Conservation (phyloP, 2,329 filamentous ascomycete genomes). For the Ophiocordyceps unilateralis region DNA sequence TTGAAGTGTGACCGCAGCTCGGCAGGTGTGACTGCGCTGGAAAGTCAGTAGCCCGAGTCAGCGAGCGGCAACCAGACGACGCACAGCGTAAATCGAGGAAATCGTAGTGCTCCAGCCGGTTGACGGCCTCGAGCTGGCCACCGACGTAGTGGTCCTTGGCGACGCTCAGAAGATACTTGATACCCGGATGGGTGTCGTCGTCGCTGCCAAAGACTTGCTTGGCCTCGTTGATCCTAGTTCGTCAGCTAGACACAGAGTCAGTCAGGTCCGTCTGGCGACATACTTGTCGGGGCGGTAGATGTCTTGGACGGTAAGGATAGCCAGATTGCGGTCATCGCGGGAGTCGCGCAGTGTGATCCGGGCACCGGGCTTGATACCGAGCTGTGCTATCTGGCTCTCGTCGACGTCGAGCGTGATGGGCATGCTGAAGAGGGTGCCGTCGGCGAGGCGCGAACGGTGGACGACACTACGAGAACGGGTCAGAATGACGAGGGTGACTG, state of each 20-base stretch:
- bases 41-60: conserved; percentile 2
- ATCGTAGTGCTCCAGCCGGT: conserved; percentile 95
- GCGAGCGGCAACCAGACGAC: conserved; percentile 12
- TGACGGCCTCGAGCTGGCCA: conserved; percentile 89
- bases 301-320: conserved; percentile 89
- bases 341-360: conserved; percentile 85
- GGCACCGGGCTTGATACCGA: conserved; percentile 61
- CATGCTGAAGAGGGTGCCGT: conserved; percentile 88
- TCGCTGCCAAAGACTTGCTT: conserved; percentile 87
- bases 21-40: conserved; percentile 58
- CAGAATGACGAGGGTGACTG: not conserved
- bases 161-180: conserved; percentile 72
- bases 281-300: conserved; percentile 93
- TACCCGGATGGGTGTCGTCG: conserved; percentile 77
- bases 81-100: conserved; percentile 89
- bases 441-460: conserved; percentile 66
- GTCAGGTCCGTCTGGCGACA: conserved; percentile 14
- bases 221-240: conserved; percentile 61
- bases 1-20: conserved; percentile 95
- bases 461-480: conserved; percentile 53
- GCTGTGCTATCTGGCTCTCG: conserved; percentile 54
- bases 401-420: conserved; percentile 86
- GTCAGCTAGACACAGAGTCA: not conserved
- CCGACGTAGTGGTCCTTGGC: conserved; percentile 84
- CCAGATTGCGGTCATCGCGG: conserved; percentile 88